phyloP scores from a whole-genome alignment of 139 green algal species.

The Diplosphaera chodatii region DNA sequence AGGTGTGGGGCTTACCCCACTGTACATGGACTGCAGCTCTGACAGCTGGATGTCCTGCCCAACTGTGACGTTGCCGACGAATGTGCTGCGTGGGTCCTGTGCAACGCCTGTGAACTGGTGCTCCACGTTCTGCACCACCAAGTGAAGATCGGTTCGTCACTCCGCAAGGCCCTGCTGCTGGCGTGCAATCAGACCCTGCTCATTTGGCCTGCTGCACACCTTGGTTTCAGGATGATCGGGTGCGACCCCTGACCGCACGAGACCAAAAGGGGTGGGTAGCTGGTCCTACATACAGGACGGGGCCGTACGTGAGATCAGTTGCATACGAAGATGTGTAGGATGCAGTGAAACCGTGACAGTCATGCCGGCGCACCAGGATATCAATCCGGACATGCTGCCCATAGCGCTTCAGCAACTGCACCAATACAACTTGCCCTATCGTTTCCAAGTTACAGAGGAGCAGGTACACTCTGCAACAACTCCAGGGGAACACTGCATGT shows the following conservation, averaged over 20 bases:
- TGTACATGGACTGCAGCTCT: constrained; percentile 68
- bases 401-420: constrained; percentile 52
- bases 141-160: neutral
- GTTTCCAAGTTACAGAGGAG: too few species aligned
- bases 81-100: constrained; percentile 45
- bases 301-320: too few species aligned
- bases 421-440: too few species aligned
- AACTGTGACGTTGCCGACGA: constrained; percentile 79
- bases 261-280: constrained; percentile 87
- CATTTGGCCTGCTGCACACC: constrained; percentile 18
- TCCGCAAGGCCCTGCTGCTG: neutral
- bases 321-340: too few species aligned
- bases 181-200: neutral
- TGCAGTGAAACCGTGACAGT: too few species aligned
- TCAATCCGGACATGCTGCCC: constrained; percentile 29
- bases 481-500: neutral
- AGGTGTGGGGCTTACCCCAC: constrained; percentile 49
- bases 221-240: constrained; percentile 96
- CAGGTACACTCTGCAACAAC: too few species aligned
- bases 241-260: constrained; percentile 91
- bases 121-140: constrained; percentile 75
- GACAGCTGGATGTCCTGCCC: constrained; percentile 56
- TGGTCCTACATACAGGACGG: constrained; percentile 46
- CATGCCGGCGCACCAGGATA: constrained; percentile 31
- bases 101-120: constrained; percentile 76